Conservation (phyloP, 225 moss, liverwort and hornwort species). For the Sphagnum contortum region DNA sequence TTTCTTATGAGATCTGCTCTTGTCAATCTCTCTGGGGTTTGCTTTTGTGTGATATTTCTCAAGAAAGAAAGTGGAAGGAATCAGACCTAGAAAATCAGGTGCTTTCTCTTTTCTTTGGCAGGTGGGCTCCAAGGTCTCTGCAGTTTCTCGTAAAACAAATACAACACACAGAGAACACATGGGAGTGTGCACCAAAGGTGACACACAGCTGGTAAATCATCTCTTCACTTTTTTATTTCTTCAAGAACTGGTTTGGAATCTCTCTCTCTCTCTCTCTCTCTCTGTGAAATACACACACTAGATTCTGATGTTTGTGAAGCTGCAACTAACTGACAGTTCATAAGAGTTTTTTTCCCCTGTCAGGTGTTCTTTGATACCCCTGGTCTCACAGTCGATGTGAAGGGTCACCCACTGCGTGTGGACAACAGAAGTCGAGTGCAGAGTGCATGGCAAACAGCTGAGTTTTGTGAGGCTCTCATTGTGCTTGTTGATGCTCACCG, state of each 20-base stretch:
- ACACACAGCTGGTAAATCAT: conserved; percentile 66
- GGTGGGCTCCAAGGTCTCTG: conserved; percentile 83
- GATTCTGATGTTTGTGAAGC: no score
- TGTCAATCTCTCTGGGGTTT: no score
- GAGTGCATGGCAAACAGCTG: conserved; percentile 86
- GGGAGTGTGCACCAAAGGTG: conserved; percentile 77
- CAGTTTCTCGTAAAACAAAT: conserved; percentile 94
- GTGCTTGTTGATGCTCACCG: conserved; percentile 92
- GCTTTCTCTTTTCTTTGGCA: conserved; percentile 10
- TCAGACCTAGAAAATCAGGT: no score
- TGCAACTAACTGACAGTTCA: no score
- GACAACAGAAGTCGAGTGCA: conserved; percentile 75
- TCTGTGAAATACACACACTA: no score
- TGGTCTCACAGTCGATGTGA: conserved; percentile 79
- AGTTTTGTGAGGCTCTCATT: conserved; percentile 82
- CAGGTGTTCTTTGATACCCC: conserved; percentile 97
- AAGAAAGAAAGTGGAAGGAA: no score
- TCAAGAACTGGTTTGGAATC: not conserved
- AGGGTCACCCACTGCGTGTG: conserved; percentile 82
- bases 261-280: not conserved
- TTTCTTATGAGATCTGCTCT: no score
- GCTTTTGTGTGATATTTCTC: no score
- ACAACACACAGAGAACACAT: conserved; percentile 95
- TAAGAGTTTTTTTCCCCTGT: conserved; percentile 5
- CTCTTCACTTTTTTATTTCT: not conserved